Conservation (phyloP, 306 rosid genomes). For the Trichosanthes cucumerina region DNA sequence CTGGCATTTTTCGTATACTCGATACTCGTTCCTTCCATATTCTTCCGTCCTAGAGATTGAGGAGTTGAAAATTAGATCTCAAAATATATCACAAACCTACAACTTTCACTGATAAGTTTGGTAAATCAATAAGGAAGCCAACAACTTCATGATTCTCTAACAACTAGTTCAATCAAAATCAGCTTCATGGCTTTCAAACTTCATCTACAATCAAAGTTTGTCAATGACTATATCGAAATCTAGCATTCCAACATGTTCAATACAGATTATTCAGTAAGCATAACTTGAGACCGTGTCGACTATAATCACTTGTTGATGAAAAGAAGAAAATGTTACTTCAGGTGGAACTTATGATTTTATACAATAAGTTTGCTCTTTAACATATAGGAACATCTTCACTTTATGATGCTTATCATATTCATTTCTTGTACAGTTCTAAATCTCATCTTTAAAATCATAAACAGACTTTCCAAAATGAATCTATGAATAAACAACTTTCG, state of each 20-base stretch:
- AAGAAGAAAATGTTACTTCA: not conserved
- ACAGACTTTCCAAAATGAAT: not conserved
- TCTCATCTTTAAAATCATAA: not conserved
- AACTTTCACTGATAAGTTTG: not conserved
- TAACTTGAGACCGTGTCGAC: not conserved
- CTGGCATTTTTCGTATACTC: conserved; percentile 53
- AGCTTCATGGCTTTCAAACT: not conserved
- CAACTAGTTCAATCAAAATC: not conserved
- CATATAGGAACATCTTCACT: not conserved
- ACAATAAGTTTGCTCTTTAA: not conserved
- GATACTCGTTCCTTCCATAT: conserved; percentile 92
- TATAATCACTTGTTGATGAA: not conserved
- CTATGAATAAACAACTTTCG: not conserved
- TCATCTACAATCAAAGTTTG: not conserved
- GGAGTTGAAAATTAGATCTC: conserved; percentile 11
- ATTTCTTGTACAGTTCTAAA: not conserved
- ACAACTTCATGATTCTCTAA: not conserved
- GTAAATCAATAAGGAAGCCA: not conserved
- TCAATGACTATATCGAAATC: not conserved
- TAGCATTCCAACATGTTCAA: not conserved
- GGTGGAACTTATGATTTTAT: not conserved
- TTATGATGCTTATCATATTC: not conserved
- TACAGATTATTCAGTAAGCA: not conserved
- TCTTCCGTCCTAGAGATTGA: conserved; percentile 66
- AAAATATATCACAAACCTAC: conserved; percentile 18